phyloP scores from a whole-genome alignment of 192 early-diverging fungal species.

The Thamnidium elegans region DNA sequence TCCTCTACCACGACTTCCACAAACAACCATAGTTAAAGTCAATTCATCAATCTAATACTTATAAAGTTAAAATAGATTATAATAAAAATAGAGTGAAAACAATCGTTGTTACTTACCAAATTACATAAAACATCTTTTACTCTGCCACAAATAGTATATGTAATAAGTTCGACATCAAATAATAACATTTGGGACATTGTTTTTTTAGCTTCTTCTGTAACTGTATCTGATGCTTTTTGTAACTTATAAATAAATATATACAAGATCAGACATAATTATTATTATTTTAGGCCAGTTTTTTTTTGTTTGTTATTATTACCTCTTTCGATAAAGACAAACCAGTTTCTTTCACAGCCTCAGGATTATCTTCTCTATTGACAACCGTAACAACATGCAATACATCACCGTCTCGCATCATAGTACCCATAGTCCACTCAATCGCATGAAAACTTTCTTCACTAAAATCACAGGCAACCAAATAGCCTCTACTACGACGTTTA shows the following conservation, averaged over 20 bases:
- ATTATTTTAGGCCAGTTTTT: neutral
- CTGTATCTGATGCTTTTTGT: slow-evolving; percentile 22
- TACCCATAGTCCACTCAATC: slow-evolving; percentile 48
- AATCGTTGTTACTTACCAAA: slow-evolving; percentile 14
- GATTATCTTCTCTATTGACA: slow-evolving; percentile 43
- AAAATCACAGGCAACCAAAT: slow-evolving; percentile 54
- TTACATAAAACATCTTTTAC: slow-evolving; percentile 30
- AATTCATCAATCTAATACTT: slow-evolving; percentile 40
- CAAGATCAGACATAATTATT: neutral
- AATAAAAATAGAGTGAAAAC: neutral
- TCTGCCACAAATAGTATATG: slow-evolving; percentile 28
- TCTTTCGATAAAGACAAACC: slow-evolving; percentile 26
- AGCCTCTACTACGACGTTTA: slow-evolving; percentile 18
- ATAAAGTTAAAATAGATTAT: neutral
- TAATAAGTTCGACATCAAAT: slow-evolving; percentile 29
- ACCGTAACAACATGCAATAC: slow-evolving; percentile 46
- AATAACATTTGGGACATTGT: slow-evolving; percentile 34
- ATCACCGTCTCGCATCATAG: slow-evolving; percentile 51
- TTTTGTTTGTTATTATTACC: slow-evolving; percentile 17
- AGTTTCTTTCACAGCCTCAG: slow-evolving; percentile 23
- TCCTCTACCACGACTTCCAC: slow-evolving; percentile 45
- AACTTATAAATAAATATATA: slow-evolving; percentile 17
- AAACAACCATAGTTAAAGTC: slow-evolving; percentile 47
- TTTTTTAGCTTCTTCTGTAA: slow-evolving; percentile 20
- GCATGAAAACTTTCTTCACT: slow-evolving; percentile 49